These are phyloP conservation scores for Ramaria rubella DNA, from an alignment of 768 basidiomycete genomes.

Conservation along the genomic window DNA sequence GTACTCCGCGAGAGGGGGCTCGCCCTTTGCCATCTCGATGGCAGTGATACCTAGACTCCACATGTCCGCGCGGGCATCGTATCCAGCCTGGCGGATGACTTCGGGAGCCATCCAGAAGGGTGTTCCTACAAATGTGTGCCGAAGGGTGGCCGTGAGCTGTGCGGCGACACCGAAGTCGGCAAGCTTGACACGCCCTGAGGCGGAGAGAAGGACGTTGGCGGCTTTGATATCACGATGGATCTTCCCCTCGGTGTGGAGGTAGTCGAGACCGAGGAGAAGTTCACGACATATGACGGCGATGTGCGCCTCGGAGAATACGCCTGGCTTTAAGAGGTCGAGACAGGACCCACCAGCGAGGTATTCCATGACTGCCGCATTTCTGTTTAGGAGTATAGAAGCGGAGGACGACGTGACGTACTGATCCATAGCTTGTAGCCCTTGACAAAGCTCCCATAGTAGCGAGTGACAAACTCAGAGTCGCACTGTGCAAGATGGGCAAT, in stretches of 20 bases:
- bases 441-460: constrained; percentile 96
- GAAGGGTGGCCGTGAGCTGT: constrained; percentile 80
- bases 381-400: background rate
- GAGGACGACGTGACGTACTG: constrained; percentile 19
- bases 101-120: constrained; percentile 99
- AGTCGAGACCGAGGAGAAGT: constrained; percentile 86
- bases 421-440: constrained; percentile 98
- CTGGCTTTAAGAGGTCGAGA: constrained; percentile 90
- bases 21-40: constrained; percentile 96
- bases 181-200: constrained; percentile 89
- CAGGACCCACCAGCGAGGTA: constrained; percentile 98
- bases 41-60: constrained; percentile 98
- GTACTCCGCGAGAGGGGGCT: constrained; percentile 93
- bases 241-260: constrained; percentile 92
- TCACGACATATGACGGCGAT: constrained; percentile 95
- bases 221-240: constrained; percentile 99
- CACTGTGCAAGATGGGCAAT: constrained; percentile 94
- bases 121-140: constrained; percentile 96
- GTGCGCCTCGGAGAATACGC: constrained; percentile 84
- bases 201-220: constrained; percentile 88
- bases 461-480: constrained; percentile 93
- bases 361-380: constrained; percentile 66
- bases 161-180: constrained; percentile 99
- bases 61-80: constrained; percentile 93
- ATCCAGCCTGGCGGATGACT: constrained; percentile 94